Evolutionary conservation across 768 basidiomycete genomes (phyloP).

Genomic region (Lentinula sp.): DNA sequence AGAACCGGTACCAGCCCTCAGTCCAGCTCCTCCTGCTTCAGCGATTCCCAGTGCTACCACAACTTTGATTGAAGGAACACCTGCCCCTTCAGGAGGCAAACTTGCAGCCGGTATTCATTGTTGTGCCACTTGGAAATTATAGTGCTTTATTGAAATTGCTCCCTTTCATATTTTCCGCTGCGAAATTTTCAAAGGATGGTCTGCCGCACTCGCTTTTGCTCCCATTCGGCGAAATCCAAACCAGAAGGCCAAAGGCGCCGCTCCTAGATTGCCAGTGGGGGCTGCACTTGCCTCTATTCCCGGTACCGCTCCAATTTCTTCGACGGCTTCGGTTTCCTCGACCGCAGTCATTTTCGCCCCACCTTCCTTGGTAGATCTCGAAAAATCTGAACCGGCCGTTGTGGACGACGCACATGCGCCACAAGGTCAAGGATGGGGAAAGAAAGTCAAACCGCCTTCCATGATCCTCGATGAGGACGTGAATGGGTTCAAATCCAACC

Average conservation of each 20-base stretch:
- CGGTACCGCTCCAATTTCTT: conserved; percentile 14
- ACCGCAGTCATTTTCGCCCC: conserved; percentile 71
- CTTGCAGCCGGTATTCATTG: conserved; percentile 53
- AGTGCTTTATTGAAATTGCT: conserved; percentile 53
- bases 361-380: conserved; percentile 45
- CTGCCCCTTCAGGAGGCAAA: conserved; percentile 28
- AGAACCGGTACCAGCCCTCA: conserved; percentile 11
- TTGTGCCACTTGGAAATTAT: conserved; percentile 40
- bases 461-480: conserved; percentile 89
- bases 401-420: conserved; percentile 26
- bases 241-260: conserved; percentile 52
- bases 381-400: background rate
- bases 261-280: conserved; percentile 53
- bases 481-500: conserved; percentile 68
- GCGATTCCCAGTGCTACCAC: background rate
- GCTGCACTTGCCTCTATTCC: conserved; percentile 39
- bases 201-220: conserved; percentile 84
- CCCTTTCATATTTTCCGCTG: conserved; percentile 24
- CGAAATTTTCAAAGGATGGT: conserved; percentile 63
- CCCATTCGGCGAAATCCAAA: conserved; percentile 61
- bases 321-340: conserved; percentile 23
- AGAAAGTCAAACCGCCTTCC: conserved; percentile 85
- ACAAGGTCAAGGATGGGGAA: conserved; percentile 67
- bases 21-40: background rate
- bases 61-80: conserved; percentile 18